Evolutionary conservation across 2,329 filamentous ascomycete genomes (phyloP), one percentile per base, ranked within the genome.

Genomic region (Colletotrichum destructivum): DNA sequence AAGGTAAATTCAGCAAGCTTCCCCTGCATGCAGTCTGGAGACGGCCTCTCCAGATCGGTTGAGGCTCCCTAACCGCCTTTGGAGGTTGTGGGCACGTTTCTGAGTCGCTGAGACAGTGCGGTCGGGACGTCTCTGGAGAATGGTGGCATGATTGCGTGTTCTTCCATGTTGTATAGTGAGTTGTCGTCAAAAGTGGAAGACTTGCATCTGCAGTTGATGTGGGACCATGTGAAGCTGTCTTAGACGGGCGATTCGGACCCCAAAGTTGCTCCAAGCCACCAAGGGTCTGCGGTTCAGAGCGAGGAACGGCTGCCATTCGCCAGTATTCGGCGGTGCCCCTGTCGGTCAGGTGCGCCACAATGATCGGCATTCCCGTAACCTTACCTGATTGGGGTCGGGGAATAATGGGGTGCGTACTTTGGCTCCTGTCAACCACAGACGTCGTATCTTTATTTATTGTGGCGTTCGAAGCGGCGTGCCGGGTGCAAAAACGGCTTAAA

Each of bases 301-400:
- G 26, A 51, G n/a, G 57, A 38, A 38, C 40, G 31, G 13, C 31
- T 47, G 52, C 40, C 15, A 67, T 73, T 73, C 61, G 64, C 62
- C 60, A 31, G 7, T 18, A 31, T 38, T 35, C 42, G 51, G 16
- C 18, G 44, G 26, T 16, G 57, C 71, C 73, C 68, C 42, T 49
- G 72, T 64, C 54, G 23, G 56, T 74, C 68, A 74, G 73, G 73
- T 66, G 62, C 73, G 73, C 73, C 73, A 72, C 68, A 55, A 44
- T 70, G 71, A 69, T 74, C 73, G 73, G 73, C 71, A 54, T 64
- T 69, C 56, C 73, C 73, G 73, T 68, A 59, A 61, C 68, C 62
- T 72, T 74, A 63, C 71, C 73, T 16, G 21, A 49, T 72, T 66
- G 47, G 60, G 71, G 46, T 52, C 47, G 52, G 57, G 65, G 56